Conservation (phyloP, 108 stramenopile genomes). For the Epithemia pelagica region DNA sequence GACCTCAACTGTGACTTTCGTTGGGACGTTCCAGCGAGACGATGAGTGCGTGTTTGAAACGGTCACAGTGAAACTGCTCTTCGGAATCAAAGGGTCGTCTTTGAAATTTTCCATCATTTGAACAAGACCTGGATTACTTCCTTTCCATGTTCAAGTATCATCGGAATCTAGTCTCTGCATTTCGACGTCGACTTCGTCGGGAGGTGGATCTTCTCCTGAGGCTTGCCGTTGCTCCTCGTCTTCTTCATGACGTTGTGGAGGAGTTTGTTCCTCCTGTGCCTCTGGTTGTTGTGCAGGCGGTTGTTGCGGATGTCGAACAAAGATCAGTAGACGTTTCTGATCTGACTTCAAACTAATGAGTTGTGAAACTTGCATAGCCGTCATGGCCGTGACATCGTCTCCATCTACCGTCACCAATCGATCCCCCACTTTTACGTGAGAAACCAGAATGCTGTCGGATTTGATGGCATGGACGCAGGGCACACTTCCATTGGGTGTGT, state of each 20-base stretch:
- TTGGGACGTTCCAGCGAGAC: no score
- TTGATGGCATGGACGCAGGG: conserved; percentile 84
- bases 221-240: no score
- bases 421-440: conserved; percentile 68
- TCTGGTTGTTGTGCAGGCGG: background rate
- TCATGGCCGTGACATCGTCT: conserved; percentile 68
- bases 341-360: conserved; percentile 44
- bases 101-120: no score
- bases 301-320: background rate
- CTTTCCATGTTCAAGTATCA: no score
- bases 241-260: background rate
- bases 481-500: conserved; percentile 65
- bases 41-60: no score
- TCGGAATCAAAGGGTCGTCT: no score
- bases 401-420: conserved; percentile 76
- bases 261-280: no score
- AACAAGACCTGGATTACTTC: no score
- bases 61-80: no score
- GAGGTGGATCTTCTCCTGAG: no score
- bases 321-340: conserved; percentile 19
- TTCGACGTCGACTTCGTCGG: background rate
- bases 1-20: no score
- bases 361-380: conserved; percentile 67
- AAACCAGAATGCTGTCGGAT: conserved; percentile 61
- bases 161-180: no score